phyloP scores from a whole-genome alignment of 2,329 filamentous ascomycete species.

The Aspergillus ochraceoroseus region DNA sequence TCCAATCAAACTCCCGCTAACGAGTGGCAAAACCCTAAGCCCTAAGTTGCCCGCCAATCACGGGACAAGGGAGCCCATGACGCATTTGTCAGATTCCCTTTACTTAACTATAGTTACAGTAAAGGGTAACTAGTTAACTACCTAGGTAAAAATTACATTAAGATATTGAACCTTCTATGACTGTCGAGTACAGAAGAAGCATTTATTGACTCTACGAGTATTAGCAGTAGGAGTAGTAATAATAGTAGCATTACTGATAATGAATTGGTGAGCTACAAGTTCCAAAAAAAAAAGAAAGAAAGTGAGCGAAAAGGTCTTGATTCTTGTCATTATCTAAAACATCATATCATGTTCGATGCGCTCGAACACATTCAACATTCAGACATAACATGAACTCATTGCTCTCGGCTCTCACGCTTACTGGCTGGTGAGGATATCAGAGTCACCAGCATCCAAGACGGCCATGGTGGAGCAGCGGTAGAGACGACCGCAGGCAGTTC shows the following conservation, averaged over 20 bases:
- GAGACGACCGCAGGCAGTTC: conserved; percentile 97
- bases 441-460: conserved; percentile 95
- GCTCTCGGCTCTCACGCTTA: conserved; percentile 21
- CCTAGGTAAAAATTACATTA: no score
- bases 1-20: conserved; percentile 42
- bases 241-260: no score
- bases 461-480: conserved; percentile 98
- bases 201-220: no score
- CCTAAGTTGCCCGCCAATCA: conserved; percentile 36
- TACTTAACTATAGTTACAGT: no score
- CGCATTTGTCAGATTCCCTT: conserved; percentile 29
- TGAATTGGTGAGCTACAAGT: no score
- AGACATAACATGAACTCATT: conserved; percentile 22
- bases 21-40: conserved; percentile 44
- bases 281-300: no score
- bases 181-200: no score
- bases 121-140: no score
- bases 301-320: conserved; percentile 17
- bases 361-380: conserved; percentile 16
- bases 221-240: no score
- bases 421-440: conserved; percentile 73
- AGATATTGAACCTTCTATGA: no score
- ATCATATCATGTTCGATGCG: conserved; percentile 13
- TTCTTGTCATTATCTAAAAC: conserved; percentile 26
- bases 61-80: conserved; percentile 8